Conservation (phyloP, 768 basidiomycete genomes). For the Phanerochaete carnosa region DNA sequence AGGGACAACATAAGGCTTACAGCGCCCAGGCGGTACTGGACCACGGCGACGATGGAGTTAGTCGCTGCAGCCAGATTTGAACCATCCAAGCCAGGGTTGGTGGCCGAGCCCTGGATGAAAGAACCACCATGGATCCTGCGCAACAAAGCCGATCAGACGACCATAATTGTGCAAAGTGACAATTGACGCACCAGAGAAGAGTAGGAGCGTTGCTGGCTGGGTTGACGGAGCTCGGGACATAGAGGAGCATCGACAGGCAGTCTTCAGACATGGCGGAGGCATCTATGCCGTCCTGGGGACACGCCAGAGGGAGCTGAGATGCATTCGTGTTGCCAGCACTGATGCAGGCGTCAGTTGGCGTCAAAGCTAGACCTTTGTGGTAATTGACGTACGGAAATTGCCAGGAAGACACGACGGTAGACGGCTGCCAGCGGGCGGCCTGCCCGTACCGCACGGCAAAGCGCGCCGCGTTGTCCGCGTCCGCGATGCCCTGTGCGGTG, state of each 20-base stretch:
- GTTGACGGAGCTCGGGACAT: slow-evolving; percentile 49
- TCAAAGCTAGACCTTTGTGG: not conserved
- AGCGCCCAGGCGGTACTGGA: slow-evolving; percentile 83
- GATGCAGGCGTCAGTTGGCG: slow-evolving; percentile 7
- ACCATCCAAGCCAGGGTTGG: slow-evolving; percentile 71
- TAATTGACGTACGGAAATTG: slow-evolving; percentile 52
- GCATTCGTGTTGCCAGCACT: slow-evolving; percentile 52
- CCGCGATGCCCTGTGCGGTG: slow-evolving; percentile 48
- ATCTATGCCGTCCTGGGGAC: slow-evolving; percentile 60
- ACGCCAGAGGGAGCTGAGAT: slow-evolving; percentile 60
- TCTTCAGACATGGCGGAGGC: slow-evolving; percentile 62
- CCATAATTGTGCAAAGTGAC: not conserved
- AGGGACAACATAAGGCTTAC: slow-evolving; percentile 36
- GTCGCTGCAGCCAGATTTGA: slow-evolving; percentile 68
- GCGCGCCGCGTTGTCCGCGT: slow-evolving; percentile 46
- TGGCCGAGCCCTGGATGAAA: slow-evolving; percentile 67
- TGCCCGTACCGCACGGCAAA: slow-evolving; percentile 68
- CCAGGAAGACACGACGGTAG: slow-evolving; percentile 55
- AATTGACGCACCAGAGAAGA: slow-evolving; percentile 53
- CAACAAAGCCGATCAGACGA: not conserved
- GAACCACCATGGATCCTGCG: slow-evolving; percentile 86
- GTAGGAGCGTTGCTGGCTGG: slow-evolving; percentile 39
- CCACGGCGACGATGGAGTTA: slow-evolving; percentile 72
- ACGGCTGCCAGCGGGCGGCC: slow-evolving; percentile 58
- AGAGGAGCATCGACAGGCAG: slow-evolving; percentile 77